Conservation (phyloP, 2,329 filamentous ascomycete species). For the Pestalotiopsis sp. region DNA sequence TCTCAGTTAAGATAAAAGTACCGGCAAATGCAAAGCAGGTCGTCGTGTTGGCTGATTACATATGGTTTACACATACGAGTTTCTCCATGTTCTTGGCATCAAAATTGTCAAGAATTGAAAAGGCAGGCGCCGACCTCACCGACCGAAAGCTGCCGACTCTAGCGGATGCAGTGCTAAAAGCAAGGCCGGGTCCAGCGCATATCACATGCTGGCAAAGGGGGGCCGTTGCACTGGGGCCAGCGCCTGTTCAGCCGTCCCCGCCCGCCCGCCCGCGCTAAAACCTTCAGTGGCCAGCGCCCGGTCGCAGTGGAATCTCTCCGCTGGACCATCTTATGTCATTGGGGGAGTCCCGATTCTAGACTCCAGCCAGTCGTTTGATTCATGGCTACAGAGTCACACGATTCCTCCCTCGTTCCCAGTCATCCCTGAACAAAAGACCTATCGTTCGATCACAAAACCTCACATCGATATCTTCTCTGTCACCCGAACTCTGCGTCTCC, state of each 20-base stretch:
- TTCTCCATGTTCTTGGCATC: background rate
- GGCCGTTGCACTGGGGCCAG: background rate
- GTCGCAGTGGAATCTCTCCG: background rate
- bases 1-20: background rate
- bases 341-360: background rate
- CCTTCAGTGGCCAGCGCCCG: background rate
- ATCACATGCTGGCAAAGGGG: background rate
- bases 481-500: background rate
- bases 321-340: constrained; percentile 6
- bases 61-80: background rate
- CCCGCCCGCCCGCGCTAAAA: background rate
- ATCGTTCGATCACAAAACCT: background rate
- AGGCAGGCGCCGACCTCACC: background rate
- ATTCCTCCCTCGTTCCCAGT: background rate
- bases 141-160: background rate
- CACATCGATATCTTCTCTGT: background rate
- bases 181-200: background rate
- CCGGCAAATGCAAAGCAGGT: too few relatives aligned
- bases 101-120: background rate
- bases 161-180: background rate
- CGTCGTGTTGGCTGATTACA: background rate
- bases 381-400: constrained; percentile 6
- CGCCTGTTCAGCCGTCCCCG: background rate
- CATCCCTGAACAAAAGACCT: background rate
- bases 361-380: background rate